phyloP scores from a whole-genome alignment of 2,329 filamentous ascomycete species.

The Rhinocladiella similis region DNA sequence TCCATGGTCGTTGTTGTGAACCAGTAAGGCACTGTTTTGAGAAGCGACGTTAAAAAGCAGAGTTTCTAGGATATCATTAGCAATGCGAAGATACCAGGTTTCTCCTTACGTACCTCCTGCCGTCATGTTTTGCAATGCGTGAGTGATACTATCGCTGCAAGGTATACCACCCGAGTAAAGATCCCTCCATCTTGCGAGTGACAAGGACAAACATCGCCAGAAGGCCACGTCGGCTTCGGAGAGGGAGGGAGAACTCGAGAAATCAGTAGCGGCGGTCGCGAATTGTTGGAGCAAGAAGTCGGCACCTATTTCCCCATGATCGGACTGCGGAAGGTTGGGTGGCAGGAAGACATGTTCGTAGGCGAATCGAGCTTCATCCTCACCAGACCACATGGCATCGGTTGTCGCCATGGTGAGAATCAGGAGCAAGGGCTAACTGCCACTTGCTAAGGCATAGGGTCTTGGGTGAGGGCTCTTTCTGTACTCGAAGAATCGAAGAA shows the following conservation, averaged over 20 bases:
- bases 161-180: constrained; percentile 18
- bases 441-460: too few species aligned
- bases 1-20: constrained; percentile 32
- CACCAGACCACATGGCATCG: constrained; percentile 1
- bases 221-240: background rate
- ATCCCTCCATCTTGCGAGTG: constrained; percentile 7
- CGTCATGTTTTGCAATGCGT: constrained; percentile 1
- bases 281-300: constrained; percentile 13
- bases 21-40: constrained; percentile 51
- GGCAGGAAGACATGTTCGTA: constrained; percentile 53
- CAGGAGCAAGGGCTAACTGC: background rate
- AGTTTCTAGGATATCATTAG: constrained; percentile 25
- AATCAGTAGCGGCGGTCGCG: constrained; percentile 4
- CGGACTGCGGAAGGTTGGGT: constrained; percentile 46
- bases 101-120: constrained; percentile 4
- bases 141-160: constrained; percentile 2
- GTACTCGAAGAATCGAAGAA: too few species aligned
- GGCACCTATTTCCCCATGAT: constrained; percentile 32
- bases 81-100: background rate
- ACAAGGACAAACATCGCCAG: constrained; percentile 7
- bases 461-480: too few species aligned
- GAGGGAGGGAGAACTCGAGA: background rate
- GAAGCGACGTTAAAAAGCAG: constrained; percentile 43
- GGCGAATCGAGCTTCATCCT: constrained; percentile 33
- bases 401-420: background rate